phyloP scores from a whole-genome alignment of 441 rosid genomes.

The Eutrema salsugineum region DNA sequence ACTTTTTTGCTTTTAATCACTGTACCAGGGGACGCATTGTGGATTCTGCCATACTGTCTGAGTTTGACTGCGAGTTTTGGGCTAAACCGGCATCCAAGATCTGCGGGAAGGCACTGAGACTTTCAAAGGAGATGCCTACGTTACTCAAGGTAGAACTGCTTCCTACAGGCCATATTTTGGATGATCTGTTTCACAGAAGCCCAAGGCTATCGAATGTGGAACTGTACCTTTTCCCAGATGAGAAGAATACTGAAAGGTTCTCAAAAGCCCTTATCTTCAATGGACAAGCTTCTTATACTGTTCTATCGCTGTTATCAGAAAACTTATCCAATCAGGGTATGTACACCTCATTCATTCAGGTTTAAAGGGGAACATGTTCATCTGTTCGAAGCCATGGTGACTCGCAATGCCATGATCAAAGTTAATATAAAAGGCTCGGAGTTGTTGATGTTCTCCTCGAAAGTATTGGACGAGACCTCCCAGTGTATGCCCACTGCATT shows the following conservation, averaged over 20 bases:
- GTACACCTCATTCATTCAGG: constrained; percentile 33
- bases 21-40: constrained; percentile 57
- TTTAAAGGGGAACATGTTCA: constrained; percentile 22
- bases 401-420: constrained; percentile 37
- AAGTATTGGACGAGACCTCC: constrained; percentile 40
- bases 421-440: constrained; percentile 45
- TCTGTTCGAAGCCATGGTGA: constrained; percentile 42
- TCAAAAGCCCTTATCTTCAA: constrained; percentile 7
- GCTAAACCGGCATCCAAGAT: constrained; percentile 48
- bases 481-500: constrained; percentile 39
- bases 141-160: constrained; percentile 50
- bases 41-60: constrained; percentile 29
- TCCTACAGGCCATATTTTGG: constrained; percentile 31
- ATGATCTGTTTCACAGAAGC: constrained; percentile 32
- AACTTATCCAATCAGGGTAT: background rate
- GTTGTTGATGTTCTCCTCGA: constrained; percentile 61
- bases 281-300: constrained; percentile 5
- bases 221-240: constrained; percentile 50
- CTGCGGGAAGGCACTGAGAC: constrained; percentile 38
- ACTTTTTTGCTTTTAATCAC: constrained; percentile 6
- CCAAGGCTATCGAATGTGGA: constrained; percentile 49
- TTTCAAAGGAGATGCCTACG: constrained; percentile 42
- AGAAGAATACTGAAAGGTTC: constrained; percentile 45
- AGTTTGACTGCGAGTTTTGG: constrained; percentile 44
- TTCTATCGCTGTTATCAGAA: background rate